Percentiles rank a stretch among this genome's conserved stretches.
These are phyloP conservation scores for Stachybotrys elegans DNA, from an alignment of 2,329 filamentous ascomycete genomes.

Conservation along the genomic window DNA sequence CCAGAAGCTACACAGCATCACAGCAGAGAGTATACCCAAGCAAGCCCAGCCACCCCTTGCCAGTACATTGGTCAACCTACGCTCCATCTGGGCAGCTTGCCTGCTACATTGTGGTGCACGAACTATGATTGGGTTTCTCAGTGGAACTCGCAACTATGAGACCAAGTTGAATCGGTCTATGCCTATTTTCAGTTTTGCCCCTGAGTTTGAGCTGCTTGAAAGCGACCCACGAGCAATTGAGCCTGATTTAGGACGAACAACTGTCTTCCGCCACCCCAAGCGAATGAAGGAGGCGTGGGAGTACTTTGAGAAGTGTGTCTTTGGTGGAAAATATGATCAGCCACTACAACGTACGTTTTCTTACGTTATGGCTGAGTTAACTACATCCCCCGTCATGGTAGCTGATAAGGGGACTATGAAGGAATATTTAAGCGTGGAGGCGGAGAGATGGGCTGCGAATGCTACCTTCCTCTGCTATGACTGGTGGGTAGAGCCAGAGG, in stretches of 20 bases:
- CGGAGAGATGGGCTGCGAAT: no score
- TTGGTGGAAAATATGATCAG: no score
- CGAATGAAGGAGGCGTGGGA: neutral
- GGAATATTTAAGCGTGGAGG: no score
- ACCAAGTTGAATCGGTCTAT: neutral
- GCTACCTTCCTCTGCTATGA: no score
- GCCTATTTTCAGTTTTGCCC: neutral
- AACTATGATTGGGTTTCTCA: neutral
- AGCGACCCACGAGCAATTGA: neutral
- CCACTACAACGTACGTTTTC: no score
- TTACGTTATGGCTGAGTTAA: no score
- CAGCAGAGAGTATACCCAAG: neutral
- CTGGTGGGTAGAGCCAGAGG: no score
- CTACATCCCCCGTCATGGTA: no score
- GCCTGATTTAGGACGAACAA: neutral
- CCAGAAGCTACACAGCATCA: neutral
- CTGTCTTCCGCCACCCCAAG: neutral
- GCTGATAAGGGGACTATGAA: no score
- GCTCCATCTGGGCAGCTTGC: neutral
- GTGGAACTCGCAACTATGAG: neutral
- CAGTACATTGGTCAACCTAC: neutral
- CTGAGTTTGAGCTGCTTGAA: neutral
- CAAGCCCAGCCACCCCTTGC: neutral
- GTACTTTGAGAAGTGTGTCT: neutral
- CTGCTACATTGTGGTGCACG: neutral